Evolutionary conservation across 345 rosid species (phyloP).

Genomic region (Litchi chinensis): DNA sequence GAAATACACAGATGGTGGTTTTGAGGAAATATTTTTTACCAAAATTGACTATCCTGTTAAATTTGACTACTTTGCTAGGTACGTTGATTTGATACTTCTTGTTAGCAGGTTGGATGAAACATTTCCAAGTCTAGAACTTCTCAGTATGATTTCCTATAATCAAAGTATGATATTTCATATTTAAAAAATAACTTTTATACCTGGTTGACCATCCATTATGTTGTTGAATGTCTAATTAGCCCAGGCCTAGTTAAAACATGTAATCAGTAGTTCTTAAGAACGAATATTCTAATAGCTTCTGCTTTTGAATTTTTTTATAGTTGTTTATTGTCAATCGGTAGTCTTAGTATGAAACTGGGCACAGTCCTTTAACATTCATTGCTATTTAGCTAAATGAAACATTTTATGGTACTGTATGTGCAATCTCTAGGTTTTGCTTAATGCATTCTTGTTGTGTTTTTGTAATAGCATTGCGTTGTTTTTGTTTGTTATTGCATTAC

Average conservation of each 20-base stretch:
- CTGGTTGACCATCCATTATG: neutral
- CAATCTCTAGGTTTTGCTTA: neutral
- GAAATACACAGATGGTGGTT: constrained; percentile 74
- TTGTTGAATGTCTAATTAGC: neutral
- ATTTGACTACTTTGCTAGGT: constrained; percentile 83
- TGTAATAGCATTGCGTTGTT: too few relatives aligned
- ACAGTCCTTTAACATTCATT: neutral
- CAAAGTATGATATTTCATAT: neutral
- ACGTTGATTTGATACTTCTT: neutral
- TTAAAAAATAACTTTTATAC: neutral
- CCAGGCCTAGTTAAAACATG: neutral
- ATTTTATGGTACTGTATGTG: neutral
- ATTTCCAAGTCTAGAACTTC: neutral
- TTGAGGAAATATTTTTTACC: constrained; percentile 71
- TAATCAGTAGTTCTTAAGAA: neutral
- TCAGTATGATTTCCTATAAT: neutral
- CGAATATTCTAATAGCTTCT: neutral
- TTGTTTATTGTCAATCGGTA: neutral
- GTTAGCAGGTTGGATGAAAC: neutral
- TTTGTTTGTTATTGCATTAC: constrained; percentile 1
- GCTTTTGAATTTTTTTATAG: neutral
- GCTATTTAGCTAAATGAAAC: neutral
- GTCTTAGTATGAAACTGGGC: neutral
- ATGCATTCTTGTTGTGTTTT: neutral
- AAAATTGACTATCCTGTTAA: constrained; percentile 79